Percentiles rank a stretch among this genome's conserved stretches.
phyloP scores from a whole-genome alignment of 208 protist species.

The Trypanosoma brucei region DNA sequence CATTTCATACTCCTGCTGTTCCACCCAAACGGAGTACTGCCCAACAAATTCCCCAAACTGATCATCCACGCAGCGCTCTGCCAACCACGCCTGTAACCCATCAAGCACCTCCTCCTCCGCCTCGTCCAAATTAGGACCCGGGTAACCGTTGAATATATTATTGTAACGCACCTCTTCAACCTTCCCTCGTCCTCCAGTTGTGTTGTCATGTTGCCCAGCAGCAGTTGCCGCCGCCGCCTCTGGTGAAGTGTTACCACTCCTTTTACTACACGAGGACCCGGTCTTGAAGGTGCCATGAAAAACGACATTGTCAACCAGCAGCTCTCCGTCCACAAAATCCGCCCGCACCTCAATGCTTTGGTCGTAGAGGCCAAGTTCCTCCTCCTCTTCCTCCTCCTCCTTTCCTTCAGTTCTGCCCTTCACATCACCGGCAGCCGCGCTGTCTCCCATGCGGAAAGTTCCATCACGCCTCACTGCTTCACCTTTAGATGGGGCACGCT shows the following conservation, averaged over 20 bases:
- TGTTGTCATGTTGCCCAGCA: background rate
- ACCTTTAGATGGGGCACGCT: conserved; percentile 14
- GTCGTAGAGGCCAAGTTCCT: conserved; percentile 47
- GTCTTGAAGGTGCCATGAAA: conserved; percentile 41
- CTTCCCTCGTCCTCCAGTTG: conserved; percentile 3
- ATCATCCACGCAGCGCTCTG: conserved; percentile 78
- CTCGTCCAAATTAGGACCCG: conserved; percentile 72
- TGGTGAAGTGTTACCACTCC: background rate
- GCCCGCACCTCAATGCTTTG: conserved; percentile 69
- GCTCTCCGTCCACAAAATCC: conserved; percentile 79
- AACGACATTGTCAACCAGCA: conserved; percentile 64
- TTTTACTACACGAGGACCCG: background rate
- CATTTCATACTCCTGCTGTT: conserved; percentile 84
- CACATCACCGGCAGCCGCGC: background rate
- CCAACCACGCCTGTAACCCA: conserved; percentile 71
- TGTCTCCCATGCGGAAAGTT: background rate
- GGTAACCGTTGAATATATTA: conserved; percentile 68
- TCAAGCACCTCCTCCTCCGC: conserved; percentile 80
- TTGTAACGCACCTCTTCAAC: conserved; percentile 32
- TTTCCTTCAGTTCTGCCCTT: conserved; percentile 5
- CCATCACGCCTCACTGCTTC: background rate
- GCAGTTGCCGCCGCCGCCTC: background rate
- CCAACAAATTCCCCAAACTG: conserved; percentile 78
- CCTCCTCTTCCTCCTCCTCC: background rate
- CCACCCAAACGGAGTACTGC: conserved; percentile 73